phyloP scores from a whole-genome alignment of 371 early-diverging fungal species.

The Neoconidiobolus thromboides region DNA sequence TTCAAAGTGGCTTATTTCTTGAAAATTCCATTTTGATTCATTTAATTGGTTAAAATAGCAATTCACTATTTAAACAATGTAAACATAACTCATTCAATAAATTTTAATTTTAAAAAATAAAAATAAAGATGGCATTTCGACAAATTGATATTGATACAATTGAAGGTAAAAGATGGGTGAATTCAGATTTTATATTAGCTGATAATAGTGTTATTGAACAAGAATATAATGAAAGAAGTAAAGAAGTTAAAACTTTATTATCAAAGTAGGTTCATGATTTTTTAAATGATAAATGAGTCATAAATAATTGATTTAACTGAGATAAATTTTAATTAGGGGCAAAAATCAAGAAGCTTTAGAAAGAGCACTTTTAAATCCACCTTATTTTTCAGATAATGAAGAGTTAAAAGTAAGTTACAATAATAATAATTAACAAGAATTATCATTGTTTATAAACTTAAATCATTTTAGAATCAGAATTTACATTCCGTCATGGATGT shows the following conservation, averaged over 20 bases:
- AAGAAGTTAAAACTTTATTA: not conserved
- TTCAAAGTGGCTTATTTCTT: too few species aligned
- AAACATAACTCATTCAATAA: not conserved
- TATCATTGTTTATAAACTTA: not conserved
- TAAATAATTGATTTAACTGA: not conserved
- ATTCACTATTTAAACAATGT: too few species aligned
- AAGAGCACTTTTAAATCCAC: conserved; percentile 58
- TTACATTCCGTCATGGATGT: conserved; percentile 58
- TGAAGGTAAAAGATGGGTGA: conserved; percentile 10
- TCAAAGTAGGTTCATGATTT: not conserved
- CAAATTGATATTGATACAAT: conserved; percentile 4
- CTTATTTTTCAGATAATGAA: conserved; percentile 50
- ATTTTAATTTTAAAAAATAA: not conserved
- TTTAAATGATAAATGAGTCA: not conserved
- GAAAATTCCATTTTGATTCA: too few species aligned
- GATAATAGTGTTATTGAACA: not conserved
- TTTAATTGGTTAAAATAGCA: too few species aligned
- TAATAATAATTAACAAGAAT: not conserved
- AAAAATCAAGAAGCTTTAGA: conserved; percentile 40
- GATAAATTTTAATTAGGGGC: conserved; percentile 25
- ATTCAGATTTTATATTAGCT: conserved; percentile 11
- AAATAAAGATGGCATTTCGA: not conserved
- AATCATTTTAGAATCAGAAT: not conserved
- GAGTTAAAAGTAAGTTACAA: conserved; percentile 37
- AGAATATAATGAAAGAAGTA: not conserved